Conservation (phyloP, 495 filamentous ascomycete genomes). For the Aspergillus indologenus region DNA sequence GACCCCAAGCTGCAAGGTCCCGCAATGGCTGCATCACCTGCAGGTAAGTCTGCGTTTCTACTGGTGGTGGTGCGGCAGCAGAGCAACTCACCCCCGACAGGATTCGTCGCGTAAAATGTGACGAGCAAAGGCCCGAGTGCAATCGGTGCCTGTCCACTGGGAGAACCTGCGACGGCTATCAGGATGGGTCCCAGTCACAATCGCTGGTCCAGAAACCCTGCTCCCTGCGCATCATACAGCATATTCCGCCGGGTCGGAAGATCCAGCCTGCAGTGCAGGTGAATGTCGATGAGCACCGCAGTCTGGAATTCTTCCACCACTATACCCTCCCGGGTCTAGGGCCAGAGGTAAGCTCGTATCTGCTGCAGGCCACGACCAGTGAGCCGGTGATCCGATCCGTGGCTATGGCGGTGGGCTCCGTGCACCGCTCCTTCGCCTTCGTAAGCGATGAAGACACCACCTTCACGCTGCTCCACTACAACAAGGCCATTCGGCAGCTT, state of each 20-base stretch:
- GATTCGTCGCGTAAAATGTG: neutral
- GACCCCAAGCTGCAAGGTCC: neutral
- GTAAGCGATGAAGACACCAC: neutral
- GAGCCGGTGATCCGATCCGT: neutral
- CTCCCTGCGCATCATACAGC: conserved; percentile 1
- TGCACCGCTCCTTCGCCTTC: neutral
- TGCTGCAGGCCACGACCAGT: neutral
- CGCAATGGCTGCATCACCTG: conserved; percentile 2
- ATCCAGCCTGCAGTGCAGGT: neutral
- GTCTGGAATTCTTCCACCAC: neutral
- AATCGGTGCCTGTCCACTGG: neutral
- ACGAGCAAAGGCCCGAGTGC: conserved; percentile 1
- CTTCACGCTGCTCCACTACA: neutral
- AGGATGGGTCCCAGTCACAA: neutral
- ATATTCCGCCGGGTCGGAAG: neutral
- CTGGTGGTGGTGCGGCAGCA: no score
- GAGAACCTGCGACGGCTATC: neutral
- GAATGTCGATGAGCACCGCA: neutral
- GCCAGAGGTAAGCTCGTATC: neutral
- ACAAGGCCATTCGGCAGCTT: conserved; percentile 2
- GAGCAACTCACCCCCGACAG: neutral
- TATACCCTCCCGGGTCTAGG: neutral
- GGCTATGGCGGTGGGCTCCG: neutral
- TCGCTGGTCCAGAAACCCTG: neutral
- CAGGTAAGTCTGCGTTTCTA: neutral